These are phyloP conservation scores for Cercospora nicotianae DNA, from an alignment of 2,329 filamentous ascomycete genomes.

Conservation along the genomic window DNA sequence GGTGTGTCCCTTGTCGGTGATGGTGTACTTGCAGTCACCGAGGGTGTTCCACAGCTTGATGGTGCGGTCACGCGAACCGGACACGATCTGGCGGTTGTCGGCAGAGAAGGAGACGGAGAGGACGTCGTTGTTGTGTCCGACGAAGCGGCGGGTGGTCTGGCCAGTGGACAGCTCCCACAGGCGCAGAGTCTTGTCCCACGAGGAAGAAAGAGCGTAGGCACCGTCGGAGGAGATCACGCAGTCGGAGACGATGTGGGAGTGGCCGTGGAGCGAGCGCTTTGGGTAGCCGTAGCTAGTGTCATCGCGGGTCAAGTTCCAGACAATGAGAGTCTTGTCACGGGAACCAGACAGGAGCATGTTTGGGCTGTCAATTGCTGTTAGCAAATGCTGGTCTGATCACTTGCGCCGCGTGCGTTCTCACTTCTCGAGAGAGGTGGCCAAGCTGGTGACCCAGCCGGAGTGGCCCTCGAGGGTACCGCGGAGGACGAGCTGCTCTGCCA, in stretches of 20 bases:
- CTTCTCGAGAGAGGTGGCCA: slow-evolving; percentile 99
- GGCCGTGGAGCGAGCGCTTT: slow-evolving; percentile 96
- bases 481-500: slow-evolving; percentile 47
- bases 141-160: slow-evolving; percentile 95
- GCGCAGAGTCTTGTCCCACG: slow-evolving; percentile 99
- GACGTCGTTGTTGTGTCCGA: slow-evolving; percentile 99
- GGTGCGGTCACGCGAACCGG: slow-evolving; percentile 93
- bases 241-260: slow-evolving; percentile 99
- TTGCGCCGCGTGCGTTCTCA: slow-evolving; percentile 45
- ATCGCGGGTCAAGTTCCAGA: slow-evolving; percentile 99
- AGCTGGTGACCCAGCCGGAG: slow-evolving; percentile 98
- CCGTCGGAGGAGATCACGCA: slow-evolving; percentile 99
- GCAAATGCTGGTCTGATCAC: slow-evolving; percentile 27
- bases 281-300: slow-evolving; percentile 98
- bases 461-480: slow-evolving; percentile 67
- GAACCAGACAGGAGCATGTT: slow-evolving; percentile 99
- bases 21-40: slow-evolving; percentile 99
- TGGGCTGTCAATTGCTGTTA: slow-evolving; percentile 59
- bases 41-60: slow-evolving; percentile 99
- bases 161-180: slow-evolving; percentile 98
- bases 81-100: slow-evolving; percentile 99
- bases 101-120: slow-evolving; percentile 99
- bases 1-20: slow-evolving; percentile 99
- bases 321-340: slow-evolving; percentile 99
- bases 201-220: slow-evolving; percentile 96